Evolutionary conservation across 176 grass and related monocot genomes (phyloP).

Genomic region (Hordeum vulgare): MorexV3_pseudomolecules_assembly NC_058520.1:191941050-191941549

Average conservation of each 20-base stretch:
- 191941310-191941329: too few relatives aligned
- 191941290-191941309: not conserved
- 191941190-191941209: not conserved
- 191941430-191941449: too few relatives aligned
- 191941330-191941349: too few relatives aligned
- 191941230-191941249: not conserved
- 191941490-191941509: too few relatives aligned
- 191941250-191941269: not conserved
- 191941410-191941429: too few relatives aligned
- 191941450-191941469: too few relatives aligned
- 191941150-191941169: not conserved
- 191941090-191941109: conserved; percentile 43
- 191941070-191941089: conserved; percentile 1
- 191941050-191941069: conserved; percentile 59
- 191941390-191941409: too few relatives aligned
- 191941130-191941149: not conserved
- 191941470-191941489: too few relatives aligned
- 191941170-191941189: not conserved
- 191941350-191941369: too few relatives aligned
- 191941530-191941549: too few relatives aligned
- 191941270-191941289: conserved; percentile 25
- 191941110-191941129: conserved; percentile 92
- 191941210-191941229: not conserved
- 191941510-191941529: too few relatives aligned
- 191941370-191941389: too few relatives aligned